A percentile compares a stretch with the other conserved stretches of the same genome.
Evolutionary conservation across 306 rosid genomes (phyloP).

Genomic region (Vigna unguiculata): DNA sequence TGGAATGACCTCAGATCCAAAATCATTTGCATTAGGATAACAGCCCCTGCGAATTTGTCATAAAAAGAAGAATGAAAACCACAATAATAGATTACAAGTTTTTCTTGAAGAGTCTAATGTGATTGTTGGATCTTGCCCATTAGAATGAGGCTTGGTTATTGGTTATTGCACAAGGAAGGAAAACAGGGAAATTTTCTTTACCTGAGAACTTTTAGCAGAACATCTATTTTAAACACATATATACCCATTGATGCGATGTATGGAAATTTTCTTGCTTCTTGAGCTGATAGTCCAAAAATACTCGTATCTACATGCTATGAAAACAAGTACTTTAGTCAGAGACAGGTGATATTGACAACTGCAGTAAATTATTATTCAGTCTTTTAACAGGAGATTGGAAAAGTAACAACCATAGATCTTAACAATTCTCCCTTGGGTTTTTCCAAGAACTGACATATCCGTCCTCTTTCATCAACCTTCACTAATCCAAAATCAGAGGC

Average conservation of each 20-base stretch:
- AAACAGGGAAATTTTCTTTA: slow-evolving; percentile 26
- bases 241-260: slow-evolving; percentile 67
- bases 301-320: slow-evolving; percentile 59
- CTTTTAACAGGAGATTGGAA: slow-evolving; percentile 36
- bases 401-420: slow-evolving; percentile 61
- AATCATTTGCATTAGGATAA: slow-evolving; percentile 65
- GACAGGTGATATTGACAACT: slow-evolving; percentile 31
- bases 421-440: slow-evolving; percentile 59
- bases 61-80: slow-evolving; percentile 10
- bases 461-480: slow-evolving; percentile 62
- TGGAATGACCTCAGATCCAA: slow-evolving; percentile 64
- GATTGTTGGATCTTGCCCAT: neutral
- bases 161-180: too few species aligned
- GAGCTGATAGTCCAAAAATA: slow-evolving; percentile 55
- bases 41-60: slow-evolving; percentile 42
- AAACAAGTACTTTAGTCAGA: slow-evolving; percentile 45
- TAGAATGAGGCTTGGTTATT: neutral
- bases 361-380: slow-evolving; percentile 17
- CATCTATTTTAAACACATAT: slow-evolving; percentile 60
- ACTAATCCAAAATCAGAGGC: slow-evolving; percentile 62
- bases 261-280: slow-evolving; percentile 55
- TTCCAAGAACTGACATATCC: slow-evolving; percentile 53
- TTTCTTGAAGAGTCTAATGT: neutral
- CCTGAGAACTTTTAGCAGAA: slow-evolving; percentile 60
- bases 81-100: neutral